Evolutionary conservation across 2,329 filamentous ascomycete genomes (phyloP), one percentile per base, ranked within the genome.

Genomic region (Neofusicoccum kwambonambiense): DNA sequence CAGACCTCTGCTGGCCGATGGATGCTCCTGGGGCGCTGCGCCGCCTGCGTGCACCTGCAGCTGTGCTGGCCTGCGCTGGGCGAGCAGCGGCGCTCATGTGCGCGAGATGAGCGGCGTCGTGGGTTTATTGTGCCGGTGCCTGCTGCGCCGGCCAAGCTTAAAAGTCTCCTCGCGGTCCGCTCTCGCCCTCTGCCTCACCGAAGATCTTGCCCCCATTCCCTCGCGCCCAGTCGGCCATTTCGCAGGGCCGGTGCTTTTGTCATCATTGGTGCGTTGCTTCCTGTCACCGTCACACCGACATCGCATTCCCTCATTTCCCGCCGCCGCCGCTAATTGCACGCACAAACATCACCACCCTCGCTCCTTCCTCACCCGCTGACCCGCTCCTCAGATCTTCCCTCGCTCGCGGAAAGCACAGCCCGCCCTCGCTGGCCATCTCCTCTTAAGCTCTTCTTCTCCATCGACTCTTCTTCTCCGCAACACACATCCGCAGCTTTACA

Each of bases 301-400:
- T 60, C 42, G 56, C 56, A 60, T 60, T 60, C 56, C 56, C 56
- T 60, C 56, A 60, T 60, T 60, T 60, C 56, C 50, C 50, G 42
- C 31, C 41, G 41, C 15, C 39, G 22, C 54, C 54, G 52, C 39
- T 34, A 44, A 47, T 57, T 57, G 4, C 52, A 37, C 17, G 35
- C 54, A 13, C 56, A 19, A 60, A 60, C 56, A 60, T 2, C 41
- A 22, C n/a, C 41, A 17, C 39, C 22, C 39, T 9, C 22, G 22
- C 13, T n/a, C 12, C 39, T 34, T 19, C 39, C 44, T 45, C 37
- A 22, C 17, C 54, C 22, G 39, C 54, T 60, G 31, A 60, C 42
- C 37, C 42, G 22, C 22, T 13, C 9, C 41, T 47, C 27, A 60
- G 56, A 47, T 47, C 56, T 47, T 47, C 31, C 56, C 17, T 60